Conservation (phyloP, 805 yeast genomes). For the Candida sphagnicola region DNA sequence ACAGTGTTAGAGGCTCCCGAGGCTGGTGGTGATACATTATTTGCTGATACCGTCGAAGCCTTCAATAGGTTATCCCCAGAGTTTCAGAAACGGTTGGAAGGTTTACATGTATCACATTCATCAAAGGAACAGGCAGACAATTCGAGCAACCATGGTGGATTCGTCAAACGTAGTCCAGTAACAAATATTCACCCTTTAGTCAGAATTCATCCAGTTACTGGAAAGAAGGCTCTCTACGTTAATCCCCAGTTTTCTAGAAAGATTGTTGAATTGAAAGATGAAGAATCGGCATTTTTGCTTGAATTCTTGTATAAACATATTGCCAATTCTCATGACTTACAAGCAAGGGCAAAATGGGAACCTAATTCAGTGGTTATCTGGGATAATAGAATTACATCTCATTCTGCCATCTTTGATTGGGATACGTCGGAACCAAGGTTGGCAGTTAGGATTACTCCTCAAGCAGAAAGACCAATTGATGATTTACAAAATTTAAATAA, state of each 20-base stretch:
- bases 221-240: slow-evolving; percentile 31
- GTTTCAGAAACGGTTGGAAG: slow-evolving; percentile 29
- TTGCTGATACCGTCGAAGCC: slow-evolving; percentile 37
- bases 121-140: slow-evolving; percentile 32
- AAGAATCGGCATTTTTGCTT: slow-evolving; percentile 33
- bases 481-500: slow-evolving; percentile 34
- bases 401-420: slow-evolving; percentile 36
- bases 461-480: slow-evolving; percentile 35
- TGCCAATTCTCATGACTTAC: slow-evolving; percentile 31
- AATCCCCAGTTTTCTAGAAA: slow-evolving; percentile 32
- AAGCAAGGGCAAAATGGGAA: slow-evolving; percentile 34
- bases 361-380: slow-evolving; percentile 34
- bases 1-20: slow-evolving; percentile 35
- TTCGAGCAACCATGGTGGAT: slow-evolving; percentile 22
- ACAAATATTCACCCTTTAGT: slow-evolving; percentile 35
- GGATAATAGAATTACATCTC: slow-evolving; percentile 37
- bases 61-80: slow-evolving; percentile 36
- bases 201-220: slow-evolving; percentile 37
- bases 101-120: slow-evolving; percentile 34
- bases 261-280: slow-evolving; percentile 34
- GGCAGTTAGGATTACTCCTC: slow-evolving; percentile 36
- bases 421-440: slow-evolving; percentile 26
- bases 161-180: slow-evolving; percentile 32
- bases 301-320: slow-evolving; percentile 32
- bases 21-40: slow-evolving; percentile 38